phyloP scores from a whole-genome alignment of 805 yeast genomes.

The Starmerella stigmatis region DNA sequence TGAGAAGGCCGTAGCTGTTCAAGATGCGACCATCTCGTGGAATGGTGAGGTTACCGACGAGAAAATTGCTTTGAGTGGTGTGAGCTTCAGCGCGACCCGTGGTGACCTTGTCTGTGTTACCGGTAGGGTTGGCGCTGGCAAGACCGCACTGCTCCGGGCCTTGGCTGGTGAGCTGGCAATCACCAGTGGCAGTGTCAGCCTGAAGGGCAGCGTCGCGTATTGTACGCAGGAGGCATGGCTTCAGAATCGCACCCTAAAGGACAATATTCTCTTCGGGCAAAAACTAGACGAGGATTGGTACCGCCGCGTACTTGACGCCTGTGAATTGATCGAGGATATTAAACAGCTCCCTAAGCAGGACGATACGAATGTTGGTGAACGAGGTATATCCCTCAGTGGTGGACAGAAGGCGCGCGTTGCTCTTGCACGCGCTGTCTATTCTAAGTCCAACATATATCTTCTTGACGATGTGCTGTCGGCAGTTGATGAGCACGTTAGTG shows the following conservation, averaged over 20 bases:
- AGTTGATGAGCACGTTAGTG: conserved; percentile 94
- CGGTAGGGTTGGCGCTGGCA: conserved; percentile 80
- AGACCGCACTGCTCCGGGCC: conserved; percentile 66
- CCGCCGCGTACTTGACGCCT: conserved; percentile 68
- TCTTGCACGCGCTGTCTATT: conserved; percentile 89
- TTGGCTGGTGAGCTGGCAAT: conserved; percentile 68
- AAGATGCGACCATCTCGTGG: conserved; percentile 35
- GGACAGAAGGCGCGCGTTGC: conserved; percentile 96
- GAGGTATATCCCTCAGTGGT: conserved; percentile 91
- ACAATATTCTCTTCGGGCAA: conserved; percentile 84
- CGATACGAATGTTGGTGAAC: conserved; percentile 87
- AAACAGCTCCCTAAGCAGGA: conserved; percentile 80
- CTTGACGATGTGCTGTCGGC: conserved; percentile 92
- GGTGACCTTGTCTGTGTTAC: conserved; percentile 74
- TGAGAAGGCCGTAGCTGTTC: conserved; percentile 40
- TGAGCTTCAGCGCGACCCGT: conserved; percentile 52
- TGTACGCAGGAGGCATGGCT: conserved; percentile 89
- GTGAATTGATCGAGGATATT: conserved; percentile 75
- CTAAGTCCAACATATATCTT: conserved; percentile 83
- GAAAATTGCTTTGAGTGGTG: conserved; percentile 30
- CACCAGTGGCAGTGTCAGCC: conserved; percentile 51
- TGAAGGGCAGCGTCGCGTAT: conserved; percentile 67
- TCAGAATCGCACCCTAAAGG: conserved; percentile 78
- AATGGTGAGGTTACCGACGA: conserved; percentile 45
- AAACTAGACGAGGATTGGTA: conserved; percentile 73